Evolutionary conservation across 2,329 filamentous ascomycete genomes (phyloP), one percentile per base, ranked within the genome.

Genomic region (Paecilomyces fulvus): DNA sequence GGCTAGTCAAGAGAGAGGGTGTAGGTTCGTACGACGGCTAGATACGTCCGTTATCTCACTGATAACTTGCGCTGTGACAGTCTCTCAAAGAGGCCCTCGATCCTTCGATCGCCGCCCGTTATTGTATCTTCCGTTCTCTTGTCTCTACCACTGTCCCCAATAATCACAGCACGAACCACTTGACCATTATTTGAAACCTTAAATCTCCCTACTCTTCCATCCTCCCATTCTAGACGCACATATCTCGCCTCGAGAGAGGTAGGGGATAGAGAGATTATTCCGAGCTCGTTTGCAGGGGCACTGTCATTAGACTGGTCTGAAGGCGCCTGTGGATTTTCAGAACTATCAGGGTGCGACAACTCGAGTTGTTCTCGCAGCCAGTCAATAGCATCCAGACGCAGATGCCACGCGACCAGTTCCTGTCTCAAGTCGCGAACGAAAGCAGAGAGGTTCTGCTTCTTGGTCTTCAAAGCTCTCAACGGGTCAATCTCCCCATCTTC

Each of bases 201-300:
- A 49, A 78, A 70, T 48, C 73, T 65, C 3, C 75, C 76, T 28
- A 78, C 70, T 4, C 71, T 69, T 4, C 73, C 75, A 64, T 77
- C 74, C 11, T 62, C 64, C 75, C 75, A 78, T 57, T 76, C 70
- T 14, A 78, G 50, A 10, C 74, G 69, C 25, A 76, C 64, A 65
- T 76, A 75, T 33, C 70, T 65, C 14, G 72, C 67, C 59, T 78
- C 76, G 30, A 73, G 53, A 11, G 72, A 64, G 3, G 68, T 71
- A 3, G 70, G 56, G 17, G 63, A 59, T 46, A 78, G 54, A 17
- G 70, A 70, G 0, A 66, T 60, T 58, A 78, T 68, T 8, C 69
- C 71, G 14, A 69, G 61, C 6, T 64, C 61, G 30, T 66, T 65
- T 17, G 54, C 52, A 11, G 56, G 52, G 11, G 28, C 54, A 25